Base-by-base conservation (phyloP, 1,139 yeast species). In the Chernovozyma aurita region DNA sequence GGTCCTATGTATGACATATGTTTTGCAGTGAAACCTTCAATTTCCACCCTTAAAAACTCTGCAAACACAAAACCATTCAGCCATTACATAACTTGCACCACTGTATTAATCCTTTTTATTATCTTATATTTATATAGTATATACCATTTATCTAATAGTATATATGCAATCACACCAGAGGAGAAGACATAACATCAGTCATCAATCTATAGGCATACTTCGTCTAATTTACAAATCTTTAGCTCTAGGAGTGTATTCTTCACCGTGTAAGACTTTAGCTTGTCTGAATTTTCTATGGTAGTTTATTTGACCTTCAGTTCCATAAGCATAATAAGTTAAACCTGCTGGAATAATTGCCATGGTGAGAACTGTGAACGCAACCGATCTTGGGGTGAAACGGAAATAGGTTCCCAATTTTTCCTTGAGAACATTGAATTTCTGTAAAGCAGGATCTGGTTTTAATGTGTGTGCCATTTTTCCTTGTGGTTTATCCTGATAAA, bases 191-290 rank as follows among this genome's bases (percentile, higher is more conserved):
- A n/a, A n/a, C n/a, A n/a, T n/a, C n/a, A n/a, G n/a, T n/a, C n/a
- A n/a, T n/a, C n/a, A n/a, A n/a, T n/a, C n/a, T n/a, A n/a, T n/a
- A n/a, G n/a, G n/a, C n/a, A n/a, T n/a, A n/a, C n/a, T n/a, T n/a
- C n/a, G n/a, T n/a, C n/a, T n/a, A n/a, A 7, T 24, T 52, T 55
- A 66, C 57, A 69, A 66, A 48, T 69, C 73, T 52, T 69, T 68
- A 40, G 59, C 61, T 58, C 75, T 67, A 44, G 75, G 75, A 39
- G 59, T 61, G 46, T 68, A 70, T 28, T 65, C 69, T 38, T 59
- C 63, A 18, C 61, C 63, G 38, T 58, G 32, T 46, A 67, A 59
- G 14, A 70, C 56, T 21, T 60, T 57, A 18, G 52, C 54, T 30
- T 52, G 50, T 62, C 76, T 70, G 53, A 58, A 67, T 34, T 46